Conservation (phyloP, 768 basidiomycete species). For the Harrya chromipes region DNA sequence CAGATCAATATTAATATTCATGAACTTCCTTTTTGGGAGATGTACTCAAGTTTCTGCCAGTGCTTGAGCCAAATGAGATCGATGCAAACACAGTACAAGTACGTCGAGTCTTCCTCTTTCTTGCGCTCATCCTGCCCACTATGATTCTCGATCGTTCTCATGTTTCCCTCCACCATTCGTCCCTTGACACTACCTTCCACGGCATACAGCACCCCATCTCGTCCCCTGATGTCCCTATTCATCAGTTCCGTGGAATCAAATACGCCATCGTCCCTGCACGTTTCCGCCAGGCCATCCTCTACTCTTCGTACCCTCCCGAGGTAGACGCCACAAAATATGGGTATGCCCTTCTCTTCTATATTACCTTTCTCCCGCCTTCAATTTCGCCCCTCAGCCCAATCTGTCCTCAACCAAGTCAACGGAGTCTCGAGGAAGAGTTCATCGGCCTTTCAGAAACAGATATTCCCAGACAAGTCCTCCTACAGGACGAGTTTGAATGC, state of each 20-base stretch:
- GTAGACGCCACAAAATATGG: conserved; percentile 67
- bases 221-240: conserved; percentile 50
- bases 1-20: conserved; percentile 5
- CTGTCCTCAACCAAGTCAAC: conserved; percentile 60
- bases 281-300: conserved; percentile 70
- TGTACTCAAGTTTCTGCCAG: conserved; percentile 20
- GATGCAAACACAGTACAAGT: conserved; percentile 23
- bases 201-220: conserved; percentile 64
- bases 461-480: conserved; percentile 51
- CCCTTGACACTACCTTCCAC: conserved; percentile 61
- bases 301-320: conserved; percentile 50
- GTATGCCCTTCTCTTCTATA: conserved; percentile 38
- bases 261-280: conserved; percentile 72
- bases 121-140: conserved; percentile 4
- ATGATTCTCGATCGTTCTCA: conserved; percentile 31
- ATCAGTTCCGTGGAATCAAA: conserved; percentile 77
- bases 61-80: conserved; percentile 16
- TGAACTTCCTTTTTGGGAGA: conserved; percentile 22
- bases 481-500: conserved; percentile 76
- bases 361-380: neutral
- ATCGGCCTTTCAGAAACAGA: conserved; percentile 55
- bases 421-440: conserved; percentile 55
- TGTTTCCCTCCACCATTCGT: conserved; percentile 45
- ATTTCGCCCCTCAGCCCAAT: conserved; percentile 51
- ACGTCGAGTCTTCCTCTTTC: conserved; percentile 3